Base-by-base conservation (phyloP, 441 rosid genomes). In the Pelargonium cotyledonis region DNA sequence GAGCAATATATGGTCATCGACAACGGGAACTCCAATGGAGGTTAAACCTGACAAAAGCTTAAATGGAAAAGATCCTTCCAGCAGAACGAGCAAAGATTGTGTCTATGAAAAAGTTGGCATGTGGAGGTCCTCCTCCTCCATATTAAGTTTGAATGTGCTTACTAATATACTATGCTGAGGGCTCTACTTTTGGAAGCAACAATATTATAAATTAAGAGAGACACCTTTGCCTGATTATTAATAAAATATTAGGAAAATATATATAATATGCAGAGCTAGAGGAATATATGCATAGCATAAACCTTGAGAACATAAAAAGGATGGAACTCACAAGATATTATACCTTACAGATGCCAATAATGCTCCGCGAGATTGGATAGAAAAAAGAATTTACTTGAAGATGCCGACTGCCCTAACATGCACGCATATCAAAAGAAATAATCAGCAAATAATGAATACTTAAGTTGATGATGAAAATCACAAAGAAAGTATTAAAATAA, bases 11-110 rank as follows among this genome's bases (percentile, higher is more conserved):
- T 9, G 63, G 73, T 43, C 19, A 29, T 53, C 66, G 60, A 43
- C 57, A 58, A 73, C 58, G 78, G 72, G 76, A 72, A 77, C 73
- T 72, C 77, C 77, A 75, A 80, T 73, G 85, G 71, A 70, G 77
- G 38, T 79, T 77, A 70, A 77, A 71, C 74, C 80, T 82, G 85
- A 78, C 81, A 60, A 78, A 84, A 80, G 85, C 66, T 40, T 60
- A 62, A 35, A 78, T 64, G 79, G 80, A 82, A 81, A 77, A 72
- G 72, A 83, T 80, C 80, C 79, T 73, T 65, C 63, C 71, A 73
- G 69, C 80, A 72, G 81, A 71, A 51, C 58, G 65, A 58, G 68
- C 41, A 66, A 12, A 76, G 82, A 71, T 79, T 71, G 69, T 75
- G 80, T 84, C 80, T 73, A 74, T 71, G 68, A 67, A 69, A 77